Conservation (phyloP, 805 yeast genomes). For the Hyphopichia homilentoma region DNA sequence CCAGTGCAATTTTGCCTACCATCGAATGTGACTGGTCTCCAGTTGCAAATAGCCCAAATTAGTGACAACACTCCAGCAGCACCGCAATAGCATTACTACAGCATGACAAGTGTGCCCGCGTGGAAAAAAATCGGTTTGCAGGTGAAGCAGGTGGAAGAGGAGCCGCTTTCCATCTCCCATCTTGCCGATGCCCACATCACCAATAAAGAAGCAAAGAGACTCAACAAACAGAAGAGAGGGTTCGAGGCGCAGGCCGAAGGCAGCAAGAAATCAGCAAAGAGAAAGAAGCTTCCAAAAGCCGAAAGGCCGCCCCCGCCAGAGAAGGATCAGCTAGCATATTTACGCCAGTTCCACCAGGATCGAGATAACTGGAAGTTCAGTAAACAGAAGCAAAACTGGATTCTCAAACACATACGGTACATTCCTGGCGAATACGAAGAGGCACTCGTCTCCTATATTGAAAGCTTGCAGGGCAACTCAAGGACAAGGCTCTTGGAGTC, state of each 20-base stretch:
- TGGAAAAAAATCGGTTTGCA: conserved; percentile 78
- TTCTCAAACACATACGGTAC: conserved; percentile 54
- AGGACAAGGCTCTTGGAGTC: conserved; percentile 52
- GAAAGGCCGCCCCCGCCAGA: conserved; percentile 73
- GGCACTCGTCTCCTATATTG: conserved; percentile 49
- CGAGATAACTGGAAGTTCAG: conserved; percentile 74
- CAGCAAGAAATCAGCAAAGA: conserved; percentile 48
- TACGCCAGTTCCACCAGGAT: conserved; percentile 56
- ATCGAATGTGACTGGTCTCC: no score
- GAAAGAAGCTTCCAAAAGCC: conserved; percentile 63
- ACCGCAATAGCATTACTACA: no score
- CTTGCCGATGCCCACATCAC: conserved; percentile 41
- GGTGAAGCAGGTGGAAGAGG: conserved; percentile 46
- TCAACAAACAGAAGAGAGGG: conserved; percentile 30
- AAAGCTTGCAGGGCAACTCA: conserved; percentile 69
- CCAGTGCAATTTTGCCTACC: no score
- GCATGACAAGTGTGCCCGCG: no score
- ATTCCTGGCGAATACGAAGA: conserved; percentile 53
- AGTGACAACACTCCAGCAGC: no score
- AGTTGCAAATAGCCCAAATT: no score
- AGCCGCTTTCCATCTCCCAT: conserved; percentile 44
- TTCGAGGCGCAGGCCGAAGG: conserved; percentile 14
- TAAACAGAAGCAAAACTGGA: conserved; percentile 85
- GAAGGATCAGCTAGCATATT: conserved; percentile 66
- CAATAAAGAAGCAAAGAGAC: conserved; percentile 40